A percentile compares a stretch with the other conserved stretches of the same genome.
phyloP scores from a whole-genome alignment of 306 rosid genomes.

The Alnus rubra region DNA sequence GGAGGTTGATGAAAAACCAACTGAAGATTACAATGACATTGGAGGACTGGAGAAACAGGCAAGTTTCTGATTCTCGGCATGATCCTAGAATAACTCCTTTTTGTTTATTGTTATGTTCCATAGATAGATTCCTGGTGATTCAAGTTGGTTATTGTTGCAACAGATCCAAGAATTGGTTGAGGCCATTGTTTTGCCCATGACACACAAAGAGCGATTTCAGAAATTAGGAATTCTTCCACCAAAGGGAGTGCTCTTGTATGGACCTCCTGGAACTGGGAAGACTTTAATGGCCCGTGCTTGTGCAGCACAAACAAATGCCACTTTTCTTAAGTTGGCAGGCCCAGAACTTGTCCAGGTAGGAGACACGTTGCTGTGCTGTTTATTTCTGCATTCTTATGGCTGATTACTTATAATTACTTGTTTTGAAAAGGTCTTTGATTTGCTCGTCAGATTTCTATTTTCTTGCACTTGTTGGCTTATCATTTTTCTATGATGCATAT shows the following conservation, averaged over 20 bases:
- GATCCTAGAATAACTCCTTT: background rate
- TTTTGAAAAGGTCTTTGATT: background rate
- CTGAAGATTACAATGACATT: constrained; percentile 89
- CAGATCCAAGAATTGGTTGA: constrained; percentile 97
- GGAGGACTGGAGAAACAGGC: constrained; percentile 97
- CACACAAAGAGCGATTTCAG: constrained; percentile 93
- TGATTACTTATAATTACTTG: background rate
- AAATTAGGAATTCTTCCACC: constrained; percentile 95
- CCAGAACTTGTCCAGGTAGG: constrained; percentile 96
- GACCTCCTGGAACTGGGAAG: constrained; percentile 99
- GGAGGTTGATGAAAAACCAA: constrained; percentile 98
- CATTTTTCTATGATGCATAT: constrained; percentile 8
- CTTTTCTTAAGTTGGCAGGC: constrained; percentile 91
- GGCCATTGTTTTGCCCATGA: constrained; percentile 97
- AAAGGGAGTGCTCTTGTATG: constrained; percentile 93
- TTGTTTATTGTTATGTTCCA: background rate
- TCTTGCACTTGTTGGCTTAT: background rate
- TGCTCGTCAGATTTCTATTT: background rate
- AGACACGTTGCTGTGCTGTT: background rate
- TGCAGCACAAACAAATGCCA: constrained; percentile 97
- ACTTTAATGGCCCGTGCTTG: constrained; percentile 99
- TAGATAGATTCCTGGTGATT: background rate
- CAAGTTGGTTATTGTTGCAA: constrained; percentile 15
- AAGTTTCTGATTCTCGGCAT: constrained; percentile 18
- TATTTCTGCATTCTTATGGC: background rate